These are phyloP conservation scores for Yamadazyma songkhlaensis DNA, from an alignment of 1,139 yeast genomes.

Conservation along the genomic window DNA sequence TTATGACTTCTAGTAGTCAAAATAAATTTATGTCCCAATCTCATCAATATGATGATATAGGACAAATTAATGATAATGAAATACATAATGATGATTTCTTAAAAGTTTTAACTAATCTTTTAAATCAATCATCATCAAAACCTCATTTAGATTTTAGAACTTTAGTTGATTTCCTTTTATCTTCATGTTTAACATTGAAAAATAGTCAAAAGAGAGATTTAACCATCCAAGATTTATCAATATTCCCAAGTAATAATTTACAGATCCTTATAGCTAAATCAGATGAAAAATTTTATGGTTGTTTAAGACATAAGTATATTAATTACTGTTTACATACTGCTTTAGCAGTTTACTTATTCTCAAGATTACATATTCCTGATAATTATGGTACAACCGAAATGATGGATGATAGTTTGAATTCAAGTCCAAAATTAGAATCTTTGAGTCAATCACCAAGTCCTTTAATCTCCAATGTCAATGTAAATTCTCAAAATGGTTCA, in stretches of 20 bases:
- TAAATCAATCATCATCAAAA: slow-evolving; percentile 6
- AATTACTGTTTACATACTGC: slow-evolving; percentile 32
- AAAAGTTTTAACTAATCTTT: slow-evolving; percentile 18
- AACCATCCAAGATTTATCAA: slow-evolving; percentile 20
- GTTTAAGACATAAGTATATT: slow-evolving; percentile 25
- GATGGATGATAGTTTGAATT: not conserved
- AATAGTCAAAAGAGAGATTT: slow-evolving; percentile 9
- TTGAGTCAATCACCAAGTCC: not conserved
- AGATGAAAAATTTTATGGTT: slow-evolving; percentile 18
- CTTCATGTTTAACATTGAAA: slow-evolving; percentile 8
- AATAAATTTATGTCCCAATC: too few species aligned
- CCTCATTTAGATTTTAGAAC: slow-evolving; percentile 25
- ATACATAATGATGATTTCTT: slow-evolving; percentile 19
- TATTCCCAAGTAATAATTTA: slow-evolving; percentile 8
- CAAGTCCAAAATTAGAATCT: not conserved
- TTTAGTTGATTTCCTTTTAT: slow-evolving; percentile 25
- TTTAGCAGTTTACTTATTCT: slow-evolving; percentile 27
- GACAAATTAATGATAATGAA: slow-evolving; percentile 19
- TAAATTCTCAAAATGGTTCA: too few species aligned
- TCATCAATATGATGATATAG: too few species aligned
- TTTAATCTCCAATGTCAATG: not conserved
- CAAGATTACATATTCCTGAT: slow-evolving; percentile 30
- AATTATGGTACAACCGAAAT: slow-evolving; percentile 19
- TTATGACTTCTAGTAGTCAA: too few species aligned
- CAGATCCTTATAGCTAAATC: slow-evolving; percentile 11